Evolutionary conservation across 2,329 filamentous ascomycete species (phyloP).

Genomic region (Xylaria digitata): DNA sequence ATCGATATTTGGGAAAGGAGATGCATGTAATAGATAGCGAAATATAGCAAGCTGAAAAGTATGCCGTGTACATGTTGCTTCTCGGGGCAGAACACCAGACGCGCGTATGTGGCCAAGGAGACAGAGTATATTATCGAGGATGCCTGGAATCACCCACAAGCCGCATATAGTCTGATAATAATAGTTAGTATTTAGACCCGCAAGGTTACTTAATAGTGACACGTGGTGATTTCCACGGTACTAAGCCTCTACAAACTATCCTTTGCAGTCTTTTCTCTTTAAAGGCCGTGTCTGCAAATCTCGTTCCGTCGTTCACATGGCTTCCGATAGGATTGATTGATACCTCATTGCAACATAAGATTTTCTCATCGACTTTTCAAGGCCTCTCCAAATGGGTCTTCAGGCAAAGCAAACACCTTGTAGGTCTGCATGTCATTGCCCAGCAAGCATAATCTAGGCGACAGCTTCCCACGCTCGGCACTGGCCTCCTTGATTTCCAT

Average conservation of each 20-base stretch:
- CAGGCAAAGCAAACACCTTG: constrained; percentile 60
- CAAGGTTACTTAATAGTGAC: not conserved
- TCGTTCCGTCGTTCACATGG: not conserved
- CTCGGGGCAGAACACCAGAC: not conserved
- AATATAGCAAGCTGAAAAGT: not conserved
- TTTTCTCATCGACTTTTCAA: constrained; percentile 17
- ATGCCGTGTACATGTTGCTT: not conserved
- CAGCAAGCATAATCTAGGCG: constrained; percentile 63
- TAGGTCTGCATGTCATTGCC: constrained; percentile 61
- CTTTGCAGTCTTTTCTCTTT: not conserved
- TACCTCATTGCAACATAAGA: not conserved
- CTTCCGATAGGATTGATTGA: not conserved
- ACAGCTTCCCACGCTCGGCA: constrained; percentile 58
- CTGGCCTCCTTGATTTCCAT: constrained; percentile 65
- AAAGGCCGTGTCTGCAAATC: not conserved
- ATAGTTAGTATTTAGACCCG: not conserved
- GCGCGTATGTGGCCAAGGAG: not conserved
- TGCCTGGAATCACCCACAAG: not conserved
- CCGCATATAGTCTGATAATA: not conserved
- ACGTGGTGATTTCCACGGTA: not conserved
- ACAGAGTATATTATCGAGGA: not conserved
- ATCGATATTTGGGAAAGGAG: not conserved
- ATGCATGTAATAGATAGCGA: not conserved
- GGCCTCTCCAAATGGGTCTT: constrained; percentile 41
- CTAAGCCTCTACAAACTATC: not conserved